These are phyloP conservation scores for Boletus insuetus DNA, from an alignment of 768 basidiomycete genomes.

Conservation along the genomic window DNA sequence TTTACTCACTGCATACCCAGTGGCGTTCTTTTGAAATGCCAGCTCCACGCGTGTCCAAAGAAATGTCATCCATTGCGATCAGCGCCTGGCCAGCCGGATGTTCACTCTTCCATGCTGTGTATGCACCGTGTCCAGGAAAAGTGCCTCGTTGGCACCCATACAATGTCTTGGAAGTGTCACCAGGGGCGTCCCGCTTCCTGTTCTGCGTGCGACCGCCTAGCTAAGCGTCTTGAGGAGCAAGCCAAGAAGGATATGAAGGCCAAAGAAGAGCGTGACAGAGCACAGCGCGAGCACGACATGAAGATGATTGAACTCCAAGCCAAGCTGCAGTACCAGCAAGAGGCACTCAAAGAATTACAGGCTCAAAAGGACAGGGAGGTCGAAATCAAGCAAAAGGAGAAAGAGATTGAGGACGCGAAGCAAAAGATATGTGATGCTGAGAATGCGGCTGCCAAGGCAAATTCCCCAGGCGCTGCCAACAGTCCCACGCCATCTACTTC, in stretches of 20 bases:
- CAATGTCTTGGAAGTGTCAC: slow-evolving; percentile 44
- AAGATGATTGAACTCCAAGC: slow-evolving; percentile 44
- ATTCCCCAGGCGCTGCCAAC: neutral
- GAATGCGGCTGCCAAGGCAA: slow-evolving; percentile 7
- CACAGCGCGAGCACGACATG: slow-evolving; percentile 41
- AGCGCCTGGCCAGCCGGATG: slow-evolving; percentile 40
- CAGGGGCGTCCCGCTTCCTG: slow-evolving; percentile 40
- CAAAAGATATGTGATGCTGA: slow-evolving; percentile 12
- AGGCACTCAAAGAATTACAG: slow-evolving; percentile 36
- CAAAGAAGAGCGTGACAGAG: slow-evolving; percentile 45
- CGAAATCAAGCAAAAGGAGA: slow-evolving; percentile 37
- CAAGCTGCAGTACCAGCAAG: slow-evolving; percentile 33
- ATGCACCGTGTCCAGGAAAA: slow-evolving; percentile 30
- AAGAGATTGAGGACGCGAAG: slow-evolving; percentile 42
- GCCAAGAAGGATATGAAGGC: slow-evolving; percentile 38
- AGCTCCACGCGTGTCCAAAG: slow-evolving; percentile 49
- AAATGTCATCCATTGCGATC: slow-evolving; percentile 58
- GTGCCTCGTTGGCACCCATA: slow-evolving; percentile 46
- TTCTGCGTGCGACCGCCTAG: slow-evolving; percentile 43
- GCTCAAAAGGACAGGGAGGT: slow-evolving; percentile 45
- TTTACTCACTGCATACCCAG: slow-evolving; percentile 4
- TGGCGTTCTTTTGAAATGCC: slow-evolving; percentile 13
- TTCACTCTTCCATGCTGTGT: slow-evolving; percentile 41
- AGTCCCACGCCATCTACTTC: slow-evolving; percentile 2
- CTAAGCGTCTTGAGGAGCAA: slow-evolving; percentile 41